A percentile compares a stretch with the other conserved stretches of the same genome.
Evolutionary conservation across 768 basidiomycete genomes (phyloP).

Genomic region (Pholiota conissans): DNA sequence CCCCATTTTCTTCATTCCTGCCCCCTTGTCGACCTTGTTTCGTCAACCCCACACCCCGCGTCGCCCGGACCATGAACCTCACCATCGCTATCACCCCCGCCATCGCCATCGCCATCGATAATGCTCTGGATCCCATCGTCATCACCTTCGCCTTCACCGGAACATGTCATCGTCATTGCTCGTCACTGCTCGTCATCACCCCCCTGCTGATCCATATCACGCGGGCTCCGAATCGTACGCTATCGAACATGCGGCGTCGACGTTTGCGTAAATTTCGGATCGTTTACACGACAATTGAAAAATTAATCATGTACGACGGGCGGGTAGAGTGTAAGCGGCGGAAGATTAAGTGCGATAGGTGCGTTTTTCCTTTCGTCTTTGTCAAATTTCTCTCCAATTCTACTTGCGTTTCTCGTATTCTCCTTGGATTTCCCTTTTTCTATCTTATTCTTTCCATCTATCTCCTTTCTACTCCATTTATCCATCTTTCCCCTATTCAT

Average conservation of each 20-base stretch:
- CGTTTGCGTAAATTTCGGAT: too few relatives aligned
- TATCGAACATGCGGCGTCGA: neutral
- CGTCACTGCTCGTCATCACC: constrained; percentile 25
- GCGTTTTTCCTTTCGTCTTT: constrained; percentile 18
- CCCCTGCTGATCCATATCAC: constrained; percentile 31
- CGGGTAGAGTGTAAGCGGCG: constrained; percentile 76
- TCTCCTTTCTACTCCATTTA: too few relatives aligned
- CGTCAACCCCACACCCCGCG: too few relatives aligned
- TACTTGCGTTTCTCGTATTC: neutral
- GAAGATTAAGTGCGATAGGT: constrained; percentile 90
- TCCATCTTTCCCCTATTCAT: too few relatives aligned
- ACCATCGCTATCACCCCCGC: too few relatives aligned
- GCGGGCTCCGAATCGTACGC: constrained; percentile 12
- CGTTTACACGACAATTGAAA: too few relatives aligned
- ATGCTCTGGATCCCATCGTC: neutral
- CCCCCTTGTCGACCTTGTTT: neutral
- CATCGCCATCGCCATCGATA: too few relatives aligned
- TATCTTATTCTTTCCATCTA: too few relatives aligned
- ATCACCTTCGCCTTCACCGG: neutral
- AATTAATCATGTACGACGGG: neutral
- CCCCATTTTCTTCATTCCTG: neutral
- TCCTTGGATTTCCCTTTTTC: too few relatives aligned
- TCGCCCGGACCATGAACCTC: too few relatives aligned
- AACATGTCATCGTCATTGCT: too few relatives aligned
- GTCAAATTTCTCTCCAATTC: too few relatives aligned